Base-by-base conservation (phyloP, 805 yeast species). In the Phaffomyces antillensis region DNA sequence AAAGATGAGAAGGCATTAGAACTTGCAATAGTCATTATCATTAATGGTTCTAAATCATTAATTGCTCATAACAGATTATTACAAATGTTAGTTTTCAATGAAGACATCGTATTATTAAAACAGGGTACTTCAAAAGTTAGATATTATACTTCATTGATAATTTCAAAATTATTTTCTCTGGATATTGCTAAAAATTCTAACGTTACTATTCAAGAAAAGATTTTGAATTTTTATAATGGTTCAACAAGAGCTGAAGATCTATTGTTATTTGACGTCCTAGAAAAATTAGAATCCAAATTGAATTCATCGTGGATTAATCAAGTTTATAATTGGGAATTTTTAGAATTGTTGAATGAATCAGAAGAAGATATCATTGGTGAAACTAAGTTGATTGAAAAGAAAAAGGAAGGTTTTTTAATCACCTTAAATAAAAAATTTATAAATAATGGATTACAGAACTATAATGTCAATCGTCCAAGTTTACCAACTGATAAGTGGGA, bases 291-390 rank as follows among this genome's bases (percentile, higher is more conserved):
- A 61, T 55, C 76, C 0, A 62, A 64, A 4, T 54, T 71, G 7
- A 64, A 72, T 13, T 53, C 62, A 5, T 77, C 88, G 8, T 88
- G 96, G 95, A 68, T 83, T n/a, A 70, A 70, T 42, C 60, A 68
- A 33, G 79, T 85, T 6, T 64, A 70, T 31, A 67, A 73, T 37
- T 86, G 95, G 95, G 89, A 84, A 42, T 73, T 82, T 41, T 34
- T 69, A 59, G 76, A 60, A 37, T 64, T 52, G 15, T 55, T 54
- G 20, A 53, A 58, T 5, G 68, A 64, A 37, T 63, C 61, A 23
- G 80, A 75, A 25, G 51, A 66, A 15, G 80, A 73, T 2, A 49
- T 72, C n/a, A 63, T 73, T 23, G 79, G 76, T 3, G 70, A 68
- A 34, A 70, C 72, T n/a, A 64, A 66, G 43, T 53, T 79, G 26